phyloP scores from a whole-genome alignment of 2,329 filamentous ascomycete genomes.

The Aureobasidium melanogenum region DNA sequence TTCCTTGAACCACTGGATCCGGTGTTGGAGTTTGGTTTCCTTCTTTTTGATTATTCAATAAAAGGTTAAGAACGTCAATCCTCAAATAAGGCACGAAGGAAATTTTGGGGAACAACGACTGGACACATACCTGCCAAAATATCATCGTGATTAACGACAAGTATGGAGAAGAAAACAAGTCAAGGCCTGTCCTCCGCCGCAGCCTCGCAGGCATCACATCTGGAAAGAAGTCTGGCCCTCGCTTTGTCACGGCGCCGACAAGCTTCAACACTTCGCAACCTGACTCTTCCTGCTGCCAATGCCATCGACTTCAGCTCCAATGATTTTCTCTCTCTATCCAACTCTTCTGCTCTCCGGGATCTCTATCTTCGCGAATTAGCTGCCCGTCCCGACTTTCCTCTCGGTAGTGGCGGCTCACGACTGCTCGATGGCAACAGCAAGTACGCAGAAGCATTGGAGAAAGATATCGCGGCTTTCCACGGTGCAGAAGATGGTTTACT shows the following conservation, averaged over 20 bases:
- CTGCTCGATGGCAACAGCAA: constrained; percentile 56
- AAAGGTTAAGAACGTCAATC: background rate
- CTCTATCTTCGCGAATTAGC: constrained; percentile 41
- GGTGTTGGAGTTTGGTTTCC: background rate
- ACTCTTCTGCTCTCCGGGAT: constrained; percentile 37
- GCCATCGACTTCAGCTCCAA: constrained; percentile 55
- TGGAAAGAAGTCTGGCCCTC: constrained; percentile 20
- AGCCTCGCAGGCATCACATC: background rate
- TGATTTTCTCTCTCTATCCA: constrained; percentile 54
- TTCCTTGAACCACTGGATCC: background rate
- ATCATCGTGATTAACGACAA: background rate
- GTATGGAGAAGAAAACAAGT: background rate
- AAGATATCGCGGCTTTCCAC: constrained; percentile 52
- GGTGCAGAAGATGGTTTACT: constrained; percentile 48
- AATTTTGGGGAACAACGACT: background rate
- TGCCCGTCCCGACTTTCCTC: constrained; percentile 29
- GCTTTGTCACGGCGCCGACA: constrained; percentile 31
- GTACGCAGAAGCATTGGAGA: constrained; percentile 52
- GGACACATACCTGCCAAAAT: background rate
- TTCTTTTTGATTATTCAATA: background rate
- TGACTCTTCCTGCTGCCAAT: constrained; percentile 36
- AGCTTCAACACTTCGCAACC: constrained; percentile 36
- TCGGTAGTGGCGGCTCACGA: constrained; percentile 52
- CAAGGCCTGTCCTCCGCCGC: background rate
- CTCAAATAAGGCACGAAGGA: background rate